Evolutionary conservation across 139 green algal species (phyloP), one percentile per base, ranked within the genome.

Genomic region (Chlamydomonas eustigma): DNA sequence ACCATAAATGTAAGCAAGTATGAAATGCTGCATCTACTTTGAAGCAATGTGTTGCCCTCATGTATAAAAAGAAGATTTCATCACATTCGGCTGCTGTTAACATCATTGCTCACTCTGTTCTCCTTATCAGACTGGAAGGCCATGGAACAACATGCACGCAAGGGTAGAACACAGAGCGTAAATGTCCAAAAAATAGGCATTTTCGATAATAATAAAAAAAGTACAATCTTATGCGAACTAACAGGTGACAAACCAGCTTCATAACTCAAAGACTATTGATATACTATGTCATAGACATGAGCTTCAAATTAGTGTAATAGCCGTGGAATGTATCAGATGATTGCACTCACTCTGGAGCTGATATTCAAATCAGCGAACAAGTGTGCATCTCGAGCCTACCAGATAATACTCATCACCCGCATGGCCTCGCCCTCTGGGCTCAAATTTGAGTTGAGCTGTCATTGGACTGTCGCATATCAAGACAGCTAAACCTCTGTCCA

Each of bases 331-430:
- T 12, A 58, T 58, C 44, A 58, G 44, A 12, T 18, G 44, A 58
- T 18, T 18, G n/a, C 44, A 58, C 18, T 18, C 44, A 58, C 44
- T 18, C 44, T 28, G 12, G 44, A 12, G 18, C 44, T 18, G 12
- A 58, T 18, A 12, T 28, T 18, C 44, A 12, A 58, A 12, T 18
- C 18, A 58, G 12, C 44, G 44, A 12, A 12, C 44, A 18, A 12
- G 12, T 18, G 18, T 58, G 12, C 44, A 58, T 18, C 44, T 18
- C 8, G 4, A 25, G 30, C 80, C 4, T 63, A 85, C 80, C 75
- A 79, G 76, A 66, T 85, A 85, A 51, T 85, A 85, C 4, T 75
- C 2, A 63, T 85, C 80, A 51, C 81, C 76, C 0, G 73, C 73
- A 24, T 85, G 64, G 2, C 80, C 80, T 1, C 80, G 66, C 4